These are phyloP conservation scores for Kandelia obovata DNA, from an alignment of 345 rosid genomes.

Conservation along the genomic window DNA sequence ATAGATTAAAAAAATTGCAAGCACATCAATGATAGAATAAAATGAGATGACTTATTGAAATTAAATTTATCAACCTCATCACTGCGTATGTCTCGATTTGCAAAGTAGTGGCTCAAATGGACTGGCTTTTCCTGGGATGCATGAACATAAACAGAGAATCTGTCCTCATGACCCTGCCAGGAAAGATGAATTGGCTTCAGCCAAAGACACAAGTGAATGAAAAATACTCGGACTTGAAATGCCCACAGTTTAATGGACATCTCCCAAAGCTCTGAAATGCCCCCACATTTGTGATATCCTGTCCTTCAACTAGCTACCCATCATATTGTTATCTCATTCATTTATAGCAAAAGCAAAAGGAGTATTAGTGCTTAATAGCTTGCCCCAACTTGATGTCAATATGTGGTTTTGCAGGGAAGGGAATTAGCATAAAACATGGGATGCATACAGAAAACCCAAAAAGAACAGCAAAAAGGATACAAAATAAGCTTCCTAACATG, in stretches of 20 bases:
- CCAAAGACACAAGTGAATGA: background rate
- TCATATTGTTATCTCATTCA: no score
- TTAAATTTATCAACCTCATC: conserved; percentile 43
- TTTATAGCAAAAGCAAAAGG: no score
- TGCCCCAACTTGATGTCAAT: background rate
- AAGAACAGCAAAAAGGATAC: background rate
- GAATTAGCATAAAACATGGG: background rate
- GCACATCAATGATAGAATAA: background rate
- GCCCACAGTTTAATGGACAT: background rate
- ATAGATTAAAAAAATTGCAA: background rate
- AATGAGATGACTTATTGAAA: background rate
- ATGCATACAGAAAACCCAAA: background rate
- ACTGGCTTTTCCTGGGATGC: conserved; percentile 70
- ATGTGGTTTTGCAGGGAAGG: background rate
- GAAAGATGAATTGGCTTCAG: conserved; percentile 12
- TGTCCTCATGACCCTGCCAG: conserved; percentile 75
- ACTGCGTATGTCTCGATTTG: conserved; percentile 67
- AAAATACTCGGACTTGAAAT: background rate
- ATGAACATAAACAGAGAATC: conserved; percentile 74
- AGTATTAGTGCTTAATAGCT: background rate
- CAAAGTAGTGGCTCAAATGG: conserved; percentile 69
- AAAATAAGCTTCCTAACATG: no score
- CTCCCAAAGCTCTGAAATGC: background rate
- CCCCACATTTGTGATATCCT: background rate
- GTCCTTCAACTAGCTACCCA: no score